These are phyloP conservation scores for Leucosporidium scottii DNA, from an alignment of 768 basidiomycete species.

Conservation along the genomic window DNA sequence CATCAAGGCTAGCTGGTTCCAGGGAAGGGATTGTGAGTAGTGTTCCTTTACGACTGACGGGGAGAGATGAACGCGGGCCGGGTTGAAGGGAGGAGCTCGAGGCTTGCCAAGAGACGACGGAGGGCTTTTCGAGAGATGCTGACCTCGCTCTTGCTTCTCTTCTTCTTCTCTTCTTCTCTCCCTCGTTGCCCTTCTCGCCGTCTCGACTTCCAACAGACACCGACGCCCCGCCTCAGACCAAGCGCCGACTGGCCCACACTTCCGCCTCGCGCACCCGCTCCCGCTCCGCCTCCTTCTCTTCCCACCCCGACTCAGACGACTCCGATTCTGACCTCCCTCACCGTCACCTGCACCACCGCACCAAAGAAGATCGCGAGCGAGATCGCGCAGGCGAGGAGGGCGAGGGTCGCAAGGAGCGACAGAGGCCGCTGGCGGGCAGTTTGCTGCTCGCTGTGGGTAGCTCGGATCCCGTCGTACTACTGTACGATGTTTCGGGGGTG, in stretches of 20 bases:
- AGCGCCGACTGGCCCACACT: background rate
- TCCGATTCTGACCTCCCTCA: background rate
- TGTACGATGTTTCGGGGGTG: background rate
- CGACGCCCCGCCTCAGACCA: background rate
- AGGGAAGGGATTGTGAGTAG: slow-evolving; percentile 1
- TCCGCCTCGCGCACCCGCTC: background rate
- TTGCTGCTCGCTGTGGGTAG: slow-evolving; percentile 2
- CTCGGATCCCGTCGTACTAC: slow-evolving; percentile 1
- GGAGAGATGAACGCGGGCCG: background rate
- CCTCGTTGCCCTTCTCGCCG: no score
- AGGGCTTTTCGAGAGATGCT: no score
- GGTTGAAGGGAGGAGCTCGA: no score
- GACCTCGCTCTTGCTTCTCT: no score
- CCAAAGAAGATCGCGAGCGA: background rate
- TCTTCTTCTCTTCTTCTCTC: background rate
- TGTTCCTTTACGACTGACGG: background rate
- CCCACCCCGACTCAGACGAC: background rate
- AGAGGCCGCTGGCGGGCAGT: no score
- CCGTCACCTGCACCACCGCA: background rate
- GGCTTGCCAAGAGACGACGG: no score
- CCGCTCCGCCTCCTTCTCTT: background rate
- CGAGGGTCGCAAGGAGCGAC: background rate
- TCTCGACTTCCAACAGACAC: background rate
- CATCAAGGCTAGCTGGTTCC: slow-evolving; percentile 4
- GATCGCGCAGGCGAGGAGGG: background rate